Base-by-base conservation (phyloP, 202 grass and related monocot genomes). In the Miscanthus sacchariflorus region DNA sequence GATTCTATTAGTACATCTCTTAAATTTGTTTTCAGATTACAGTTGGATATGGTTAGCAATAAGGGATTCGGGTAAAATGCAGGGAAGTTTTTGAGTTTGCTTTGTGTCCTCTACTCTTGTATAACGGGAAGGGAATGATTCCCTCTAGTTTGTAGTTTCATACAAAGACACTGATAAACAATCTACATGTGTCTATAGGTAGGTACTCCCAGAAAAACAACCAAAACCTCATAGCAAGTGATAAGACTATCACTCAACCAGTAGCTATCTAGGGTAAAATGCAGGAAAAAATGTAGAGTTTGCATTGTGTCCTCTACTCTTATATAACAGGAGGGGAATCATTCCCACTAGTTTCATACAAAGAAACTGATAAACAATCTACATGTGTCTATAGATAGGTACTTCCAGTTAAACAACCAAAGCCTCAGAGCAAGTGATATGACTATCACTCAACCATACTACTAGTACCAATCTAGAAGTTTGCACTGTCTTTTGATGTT, bases 1-100 rank as follows among this genome's bases (percentile, higher is more conserved):
- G 21, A 72, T 86, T 65, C 72, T 80, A 14, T 45, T 49, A 21
- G 38, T 52, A 28, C 44, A 73, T 23, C 27, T 74, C 10, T 25
- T 25, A 46, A 12, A 72, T 44, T n/a, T 71, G 70, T 24, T 43
- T 44, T 44, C 21, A 44, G 9, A 72, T 44, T 23, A 23, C 39
- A 74, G 12, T 74, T 74, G 11, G 5, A 46, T 74, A 46, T 15
- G 5, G 42, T 45, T 46, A 46, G 23, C 2, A 0, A 73, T 73
- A 42, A 21, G 38, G 70, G 19, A 72, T 13, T 44, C 10, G 19
- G 38, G 21, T 73, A 44, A 24, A 73, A 24, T 44, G 39, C 39
- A 44, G 2, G 69, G 39, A 44, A 10, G 12, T 23, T 44, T 40
- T 73, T 38, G 5, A 38, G 36, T 38, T 38, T 38, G 36, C 5